Evolutionary conservation across 306 rosid genomes (phyloP).

Genomic region (Gynostemma pentaphyllum): DNA sequence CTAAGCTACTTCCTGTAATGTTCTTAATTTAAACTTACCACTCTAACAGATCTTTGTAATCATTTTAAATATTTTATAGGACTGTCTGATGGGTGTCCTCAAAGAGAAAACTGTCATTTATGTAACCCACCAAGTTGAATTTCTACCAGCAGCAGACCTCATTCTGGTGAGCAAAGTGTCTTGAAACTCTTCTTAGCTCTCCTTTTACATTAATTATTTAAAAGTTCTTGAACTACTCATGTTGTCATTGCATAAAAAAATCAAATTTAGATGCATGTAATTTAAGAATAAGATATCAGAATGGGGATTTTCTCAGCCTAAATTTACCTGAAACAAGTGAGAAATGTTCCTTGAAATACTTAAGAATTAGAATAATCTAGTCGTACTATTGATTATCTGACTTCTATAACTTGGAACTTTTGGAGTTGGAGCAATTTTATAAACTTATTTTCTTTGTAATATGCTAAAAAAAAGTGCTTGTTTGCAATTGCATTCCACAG

Average conservation of each 20-base stretch:
- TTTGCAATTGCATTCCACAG: conserved; percentile 22
- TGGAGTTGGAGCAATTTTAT: neutral
- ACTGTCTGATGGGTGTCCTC: conserved; percentile 84
- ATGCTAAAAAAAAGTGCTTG: neutral
- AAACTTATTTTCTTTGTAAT: neutral
- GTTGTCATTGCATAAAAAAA: neutral
- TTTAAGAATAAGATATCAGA: neutral
- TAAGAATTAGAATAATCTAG: neutral
- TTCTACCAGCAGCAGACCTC: conserved; percentile 93
- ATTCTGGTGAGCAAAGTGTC: conserved; percentile 51
- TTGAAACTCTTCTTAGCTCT: neutral
- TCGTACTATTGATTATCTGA: neutral
- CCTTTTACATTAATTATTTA: neutral
- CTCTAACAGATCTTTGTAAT: neutral
- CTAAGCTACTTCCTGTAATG: neutral
- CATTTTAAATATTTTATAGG: conserved; percentile 27
- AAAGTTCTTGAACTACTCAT: neutral
- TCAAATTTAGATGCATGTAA: neutral
- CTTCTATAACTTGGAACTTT: neutral
- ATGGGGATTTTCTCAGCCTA: neutral
- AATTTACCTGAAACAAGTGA: neutral
- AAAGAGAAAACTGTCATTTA: conserved; percentile 63
- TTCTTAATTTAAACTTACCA: neutral
- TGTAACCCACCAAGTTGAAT: conserved; percentile 98
- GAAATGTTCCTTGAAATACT: neutral